A percentile compares a stretch with the other conserved stretches of the same genome.
These are phyloP conservation scores for Sporobolomyces roseus DNA, from an alignment of 768 basidiomycete genomes.

Conservation along the genomic window DNA sequence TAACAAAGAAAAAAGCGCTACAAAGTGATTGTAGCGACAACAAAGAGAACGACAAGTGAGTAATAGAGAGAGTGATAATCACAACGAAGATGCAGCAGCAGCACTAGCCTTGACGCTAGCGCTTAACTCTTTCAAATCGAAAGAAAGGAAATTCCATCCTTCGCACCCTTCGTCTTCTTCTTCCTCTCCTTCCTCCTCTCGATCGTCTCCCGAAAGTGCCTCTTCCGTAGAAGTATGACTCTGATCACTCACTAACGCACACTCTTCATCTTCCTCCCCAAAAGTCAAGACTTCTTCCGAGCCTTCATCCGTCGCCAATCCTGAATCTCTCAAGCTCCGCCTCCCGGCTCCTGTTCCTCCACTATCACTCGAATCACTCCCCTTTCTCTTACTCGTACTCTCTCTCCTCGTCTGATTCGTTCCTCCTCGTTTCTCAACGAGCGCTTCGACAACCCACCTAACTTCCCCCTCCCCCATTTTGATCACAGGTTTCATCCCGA, in stretches of 20 bases:
- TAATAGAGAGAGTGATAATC: no score
- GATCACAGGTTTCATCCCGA: neutral
- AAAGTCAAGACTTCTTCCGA: no score
- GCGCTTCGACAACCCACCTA: constrained; percentile 22
- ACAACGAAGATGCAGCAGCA: constrained; percentile 8
- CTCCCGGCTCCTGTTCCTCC: no score
- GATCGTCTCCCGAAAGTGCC: constrained; percentile 6
- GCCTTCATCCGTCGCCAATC: no score
- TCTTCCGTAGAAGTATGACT: no score
- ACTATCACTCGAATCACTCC: no score
- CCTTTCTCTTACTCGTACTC: neutral
- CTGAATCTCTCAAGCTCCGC: no score
- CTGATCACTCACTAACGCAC: no score
- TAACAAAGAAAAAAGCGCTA: no score
- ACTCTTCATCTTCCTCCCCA: no score
- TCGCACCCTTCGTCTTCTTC: constrained; percentile 9
- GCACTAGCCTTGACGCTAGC: constrained; percentile 7
- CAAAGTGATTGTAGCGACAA: no score
- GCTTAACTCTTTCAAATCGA: constrained; percentile 12
- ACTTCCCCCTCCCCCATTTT: constrained; percentile 7
- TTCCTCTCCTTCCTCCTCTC: neutral
- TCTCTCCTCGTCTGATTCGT: neutral
- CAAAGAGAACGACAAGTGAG: no score
- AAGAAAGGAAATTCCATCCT: constrained; percentile 26
- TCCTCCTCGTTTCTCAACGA: constrained; percentile 5